Evolutionary conservation across 352 stramenopile species (phyloP).

Genomic region (Elongisporangium undulatum): DNA sequence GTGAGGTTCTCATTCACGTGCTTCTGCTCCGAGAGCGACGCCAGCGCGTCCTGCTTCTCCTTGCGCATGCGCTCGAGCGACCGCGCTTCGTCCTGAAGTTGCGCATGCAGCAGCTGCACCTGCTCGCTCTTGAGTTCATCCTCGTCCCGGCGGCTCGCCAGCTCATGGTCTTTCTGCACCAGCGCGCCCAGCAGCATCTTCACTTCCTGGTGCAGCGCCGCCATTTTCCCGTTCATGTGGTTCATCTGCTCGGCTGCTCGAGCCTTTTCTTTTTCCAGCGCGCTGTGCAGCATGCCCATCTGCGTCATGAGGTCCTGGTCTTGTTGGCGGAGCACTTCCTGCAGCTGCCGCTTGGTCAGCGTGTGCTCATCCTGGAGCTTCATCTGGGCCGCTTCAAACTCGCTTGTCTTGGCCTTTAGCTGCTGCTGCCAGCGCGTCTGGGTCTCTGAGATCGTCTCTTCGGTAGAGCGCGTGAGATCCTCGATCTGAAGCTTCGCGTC

Average conservation of each 20-base stretch:
- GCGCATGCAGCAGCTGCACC: constrained; percentile 24
- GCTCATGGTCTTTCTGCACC: constrained; percentile 52
- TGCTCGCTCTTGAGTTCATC: constrained; percentile 23
- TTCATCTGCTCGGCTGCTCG: constrained; percentile 30
- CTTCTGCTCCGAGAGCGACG: constrained; percentile 30
- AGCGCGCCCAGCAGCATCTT: constrained; percentile 66
- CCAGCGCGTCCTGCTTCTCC: constrained; percentile 38
- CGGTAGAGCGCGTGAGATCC: neutral
- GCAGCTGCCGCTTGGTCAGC: constrained; percentile 28
- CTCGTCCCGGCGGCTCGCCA: constrained; percentile 26
- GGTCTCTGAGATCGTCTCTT: constrained; percentile 2
- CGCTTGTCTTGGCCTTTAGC: neutral
- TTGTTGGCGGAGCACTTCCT: constrained; percentile 48
- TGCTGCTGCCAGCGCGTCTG: constrained; percentile 13
- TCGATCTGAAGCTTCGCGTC: constrained; percentile 38
- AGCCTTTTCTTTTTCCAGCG: constrained; percentile 42
- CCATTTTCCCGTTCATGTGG: constrained; percentile 42
- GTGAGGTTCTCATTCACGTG: constrained; percentile 44
- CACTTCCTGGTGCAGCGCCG: constrained; percentile 55
- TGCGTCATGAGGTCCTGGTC: constrained; percentile 68
- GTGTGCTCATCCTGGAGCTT: constrained; percentile 32
- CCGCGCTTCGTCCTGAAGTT: constrained; percentile 28
- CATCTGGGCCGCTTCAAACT: constrained; percentile 1
- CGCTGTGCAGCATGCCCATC: constrained; percentile 36
- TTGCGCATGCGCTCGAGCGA: constrained; percentile 17